Percentiles rank a stretch among this genome's conserved stretches.
Evolutionary conservation across 1,139 yeast species (phyloP).

Genomic region (Magnusiomyces paraingens): DNA sequence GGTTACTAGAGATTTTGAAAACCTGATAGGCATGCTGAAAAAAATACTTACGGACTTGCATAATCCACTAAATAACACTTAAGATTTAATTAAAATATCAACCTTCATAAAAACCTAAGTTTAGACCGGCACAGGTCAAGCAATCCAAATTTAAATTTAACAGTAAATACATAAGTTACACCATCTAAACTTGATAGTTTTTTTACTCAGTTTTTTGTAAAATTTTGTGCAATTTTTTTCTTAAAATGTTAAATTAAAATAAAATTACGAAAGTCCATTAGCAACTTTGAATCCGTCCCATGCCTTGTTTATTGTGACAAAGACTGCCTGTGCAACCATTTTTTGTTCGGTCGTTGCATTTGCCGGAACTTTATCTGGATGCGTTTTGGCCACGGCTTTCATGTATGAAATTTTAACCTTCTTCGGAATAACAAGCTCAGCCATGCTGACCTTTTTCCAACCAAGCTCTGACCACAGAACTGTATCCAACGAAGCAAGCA

Average conservation of each 20-base stretch:
- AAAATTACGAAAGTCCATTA: conserved; percentile 38
- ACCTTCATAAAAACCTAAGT: no score
- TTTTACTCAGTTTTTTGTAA: background rate
- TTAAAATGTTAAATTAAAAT: background rate
- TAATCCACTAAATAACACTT: no score
- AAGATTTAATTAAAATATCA: no score
- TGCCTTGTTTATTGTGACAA: conserved; percentile 74
- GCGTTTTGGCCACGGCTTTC: conserved; percentile 91
- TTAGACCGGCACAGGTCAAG: no score
- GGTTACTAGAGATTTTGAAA: no score
- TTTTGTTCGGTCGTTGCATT: conserved; percentile 57
- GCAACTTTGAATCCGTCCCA: conserved; percentile 80
- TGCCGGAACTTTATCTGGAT: conserved; percentile 78
- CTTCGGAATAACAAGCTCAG: conserved; percentile 83
- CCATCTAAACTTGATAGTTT: no score
- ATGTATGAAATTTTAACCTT: conserved; percentile 81
- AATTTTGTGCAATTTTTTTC: background rate
- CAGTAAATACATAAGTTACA: no score
- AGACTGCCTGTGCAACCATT: conserved; percentile 82
- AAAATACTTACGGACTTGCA: no score
- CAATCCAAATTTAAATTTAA: no score
- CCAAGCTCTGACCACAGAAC: conserved; percentile 56
- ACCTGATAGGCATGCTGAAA: no score
- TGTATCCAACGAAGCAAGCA: conserved; percentile 58
- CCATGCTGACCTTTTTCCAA: conserved; percentile 59